Evolutionary conservation across 768 basidiomycete species (phyloP).

Genomic region (Tulasnella sp.): DNA sequence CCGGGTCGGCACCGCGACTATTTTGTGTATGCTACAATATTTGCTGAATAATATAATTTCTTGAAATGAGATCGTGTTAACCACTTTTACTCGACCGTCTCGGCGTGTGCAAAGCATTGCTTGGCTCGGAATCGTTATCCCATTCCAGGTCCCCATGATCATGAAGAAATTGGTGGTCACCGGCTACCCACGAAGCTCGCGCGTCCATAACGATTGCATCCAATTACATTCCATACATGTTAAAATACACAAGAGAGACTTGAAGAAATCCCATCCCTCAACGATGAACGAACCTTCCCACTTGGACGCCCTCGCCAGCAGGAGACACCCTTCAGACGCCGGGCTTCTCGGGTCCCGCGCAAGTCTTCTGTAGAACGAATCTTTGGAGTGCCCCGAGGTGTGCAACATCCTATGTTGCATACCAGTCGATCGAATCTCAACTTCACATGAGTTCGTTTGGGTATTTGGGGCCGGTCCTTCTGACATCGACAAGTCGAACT

Average conservation of each 20-base stretch:
- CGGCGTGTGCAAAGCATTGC: no score
- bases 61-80: no score
- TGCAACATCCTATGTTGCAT: background rate
- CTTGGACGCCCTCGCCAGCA: no score
- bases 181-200: background rate
- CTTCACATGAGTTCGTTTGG: background rate
- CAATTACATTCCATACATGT: background rate
- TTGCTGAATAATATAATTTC: background rate
- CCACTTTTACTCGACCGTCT: no score
- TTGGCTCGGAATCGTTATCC: no score
- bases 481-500: background rate
- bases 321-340: background rate
- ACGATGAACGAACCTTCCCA: background rate
- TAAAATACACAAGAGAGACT: background rate
- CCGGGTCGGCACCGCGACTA: background rate
- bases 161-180: no score
- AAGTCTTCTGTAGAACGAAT: no score
- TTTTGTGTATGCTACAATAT: background rate
- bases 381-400: no score
- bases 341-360: no score
- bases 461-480: background rate
- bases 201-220: background rate
- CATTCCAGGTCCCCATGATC: no score
- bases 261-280: background rate
- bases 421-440: background rate